phyloP scores from a whole-genome alignment of 352 stramenopile species.

The Elongisporangium anandrum region DNA sequence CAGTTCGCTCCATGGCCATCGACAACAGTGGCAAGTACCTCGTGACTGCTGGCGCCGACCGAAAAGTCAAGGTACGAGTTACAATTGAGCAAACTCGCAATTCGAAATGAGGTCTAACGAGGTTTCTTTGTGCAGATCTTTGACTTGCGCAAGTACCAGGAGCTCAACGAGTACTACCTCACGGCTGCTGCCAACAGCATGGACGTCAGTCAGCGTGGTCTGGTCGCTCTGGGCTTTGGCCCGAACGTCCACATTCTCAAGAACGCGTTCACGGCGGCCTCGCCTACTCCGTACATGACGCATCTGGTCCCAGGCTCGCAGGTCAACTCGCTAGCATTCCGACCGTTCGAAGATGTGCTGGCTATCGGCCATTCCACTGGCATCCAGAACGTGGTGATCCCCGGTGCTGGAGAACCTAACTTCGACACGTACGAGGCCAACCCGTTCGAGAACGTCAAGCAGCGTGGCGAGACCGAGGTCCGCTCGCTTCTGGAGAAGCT shows the following conservation, averaged over 20 bases:
- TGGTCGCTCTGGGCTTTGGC: constrained; percentile 93
- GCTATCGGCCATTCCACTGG: constrained; percentile 91
- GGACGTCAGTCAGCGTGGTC: constrained; percentile 94
- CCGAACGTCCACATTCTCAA: constrained; percentile 91
- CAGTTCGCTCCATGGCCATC: constrained; percentile 90
- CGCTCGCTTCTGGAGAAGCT: constrained; percentile 97
- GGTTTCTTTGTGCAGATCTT: constrained; percentile 66
- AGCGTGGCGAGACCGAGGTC: constrained; percentile 95
- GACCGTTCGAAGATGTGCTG: constrained; percentile 98
- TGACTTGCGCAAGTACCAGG: constrained; percentile 96
- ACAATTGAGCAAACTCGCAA: not conserved
- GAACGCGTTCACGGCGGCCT: constrained; percentile 76
- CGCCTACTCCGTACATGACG: constrained; percentile 88
- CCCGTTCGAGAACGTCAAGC: constrained; percentile 95
- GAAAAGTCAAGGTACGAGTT: constrained; percentile 81
- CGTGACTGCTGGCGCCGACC: constrained; percentile 93
- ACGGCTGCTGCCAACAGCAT: constrained; percentile 82
- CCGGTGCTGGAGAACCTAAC: constrained; percentile 96
- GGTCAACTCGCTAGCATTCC: constrained; percentile 91
- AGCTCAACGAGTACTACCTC: constrained; percentile 93
- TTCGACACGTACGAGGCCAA: constrained; percentile 98
- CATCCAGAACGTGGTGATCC: constrained; percentile 89
- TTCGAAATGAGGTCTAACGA: not conserved
- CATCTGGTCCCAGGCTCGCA: constrained; percentile 83
- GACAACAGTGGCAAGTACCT: constrained; percentile 94